Evolutionary conservation across 176 grass and related monocot genomes (phyloP), one percentile per base, ranked within the genome.

Genomic region (Bonia amplexicaulis): DNA sequence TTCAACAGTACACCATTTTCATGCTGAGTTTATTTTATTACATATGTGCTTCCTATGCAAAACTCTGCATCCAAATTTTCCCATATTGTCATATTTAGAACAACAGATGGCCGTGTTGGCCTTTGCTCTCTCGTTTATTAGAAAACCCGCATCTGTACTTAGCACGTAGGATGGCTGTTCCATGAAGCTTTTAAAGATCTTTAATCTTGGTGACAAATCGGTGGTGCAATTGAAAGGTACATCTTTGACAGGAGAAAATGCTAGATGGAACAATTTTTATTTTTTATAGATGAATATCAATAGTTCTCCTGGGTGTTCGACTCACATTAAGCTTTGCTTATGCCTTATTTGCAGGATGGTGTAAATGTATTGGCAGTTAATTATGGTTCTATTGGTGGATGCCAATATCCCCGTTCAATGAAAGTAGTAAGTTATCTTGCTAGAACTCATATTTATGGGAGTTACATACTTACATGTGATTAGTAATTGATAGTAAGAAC

Each of bases 381-480:
- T 70, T 98, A 98, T 93, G 96, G 93, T 80, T 93, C 96, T 77
- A 84, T 88, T 94, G 91, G 91, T 78, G 90, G 85, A 80, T 98
- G 96, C 63, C 91, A 94, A 51, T 96, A 90, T 66, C 93, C 93
- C 6, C 78, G 90, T n/a, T 74, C 85, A 47, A 65, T 94, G 72
- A 94, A 90, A 94, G 63, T 88, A 44, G 96, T 98, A 80, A 92
- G 93, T 84, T 83, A 73, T 73, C 20, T 66, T 76, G 31, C 15
- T 72, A 46, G 11, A 77, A 73, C 46, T 53, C 73, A 41, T 90
- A 53, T 71, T 70, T 89, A 70, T 35, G 10, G 53, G 46, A 23
- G 17, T n/a, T n/a, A n/a, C n/a, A n/a, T n/a, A n/a, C n/a, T 48
- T 55, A 26, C 42, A 55, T 41, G 53, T 47, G 26, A 19, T 71